Evolutionary conservation across 148 eudicot species (phyloP).

Genomic region (Persicaria tinctoria): DNA sequence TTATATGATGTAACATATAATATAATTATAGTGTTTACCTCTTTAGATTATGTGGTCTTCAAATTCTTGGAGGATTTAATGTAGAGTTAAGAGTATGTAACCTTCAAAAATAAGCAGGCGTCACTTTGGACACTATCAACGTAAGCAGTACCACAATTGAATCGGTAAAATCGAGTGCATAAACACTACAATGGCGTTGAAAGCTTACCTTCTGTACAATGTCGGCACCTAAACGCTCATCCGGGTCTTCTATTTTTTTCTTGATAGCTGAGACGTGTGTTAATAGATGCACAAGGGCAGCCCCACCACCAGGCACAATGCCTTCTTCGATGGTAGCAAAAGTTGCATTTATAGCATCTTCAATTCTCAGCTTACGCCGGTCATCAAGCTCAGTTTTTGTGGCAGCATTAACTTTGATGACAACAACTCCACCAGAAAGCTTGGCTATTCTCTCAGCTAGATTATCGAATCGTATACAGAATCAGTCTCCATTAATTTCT

Average conservation of each 20-base stretch:
- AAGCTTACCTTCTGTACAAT: no score
- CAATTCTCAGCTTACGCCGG: constrained; percentile 72
- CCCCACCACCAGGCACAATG: constrained; percentile 98
- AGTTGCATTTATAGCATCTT: constrained; percentile 99
- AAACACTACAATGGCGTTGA: no score
- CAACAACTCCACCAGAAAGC: constrained; percentile 94
- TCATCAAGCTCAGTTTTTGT: constrained; percentile 97
- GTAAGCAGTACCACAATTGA: no score
- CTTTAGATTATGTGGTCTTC: no score
- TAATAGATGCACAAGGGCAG: constrained; percentile 90
- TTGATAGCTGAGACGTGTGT: constrained; percentile 74
- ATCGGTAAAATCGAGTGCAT: no score
- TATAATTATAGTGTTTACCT: no score
- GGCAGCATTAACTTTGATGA: constrained; percentile 95
- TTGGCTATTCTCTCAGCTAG: constrained; percentile 97
- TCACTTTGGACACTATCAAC: no score
- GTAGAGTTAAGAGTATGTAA: no score
- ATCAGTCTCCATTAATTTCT: constrained; percentile 75
- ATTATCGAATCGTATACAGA: constrained; percentile 94
- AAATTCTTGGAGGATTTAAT: no score
- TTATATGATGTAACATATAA: no score
- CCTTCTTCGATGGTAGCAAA: constrained; percentile 99
- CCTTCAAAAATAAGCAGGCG: not conserved
- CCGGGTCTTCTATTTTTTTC: constrained; percentile 71
- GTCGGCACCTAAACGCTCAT: constrained; percentile 94